Evolutionary conservation across 1,284 basidiomycete genomes (phyloP), one percentile per base, ranked within the genome.

Genomic region (Bjerkandera adusta): DNA sequence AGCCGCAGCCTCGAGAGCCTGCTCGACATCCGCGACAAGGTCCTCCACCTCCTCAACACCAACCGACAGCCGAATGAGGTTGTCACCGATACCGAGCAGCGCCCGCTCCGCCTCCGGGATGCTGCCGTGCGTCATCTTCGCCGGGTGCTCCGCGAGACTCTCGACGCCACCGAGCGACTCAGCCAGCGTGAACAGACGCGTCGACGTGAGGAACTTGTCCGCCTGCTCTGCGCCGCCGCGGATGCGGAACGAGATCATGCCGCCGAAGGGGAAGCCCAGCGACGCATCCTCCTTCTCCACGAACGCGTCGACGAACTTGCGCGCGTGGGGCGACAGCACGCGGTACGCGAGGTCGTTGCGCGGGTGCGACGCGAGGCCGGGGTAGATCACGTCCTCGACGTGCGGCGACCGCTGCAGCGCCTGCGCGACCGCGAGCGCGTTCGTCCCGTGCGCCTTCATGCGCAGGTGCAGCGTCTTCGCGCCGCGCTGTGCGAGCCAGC

Each of bases 141-240:
- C 82, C 0, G 91, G 91, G 33, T 88, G 77, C 67, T 96, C 92
- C 5, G 89, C 89, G 42, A 97, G 69, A 63, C 83, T 87, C 76
- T 98, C 95, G 12, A 97, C 91, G 0, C 94, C 95, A 2, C 95
- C 95, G 4, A 97, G 69, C 38, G 81, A 86, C 73, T 97, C 94
- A 2, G 95, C 95, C 13, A 98, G 76, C 11, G 85, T 81, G 62
- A 97, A 95, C 36, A 96, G 63, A 34, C 79, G 67, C 26, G 85
- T 74, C 2, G 77, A 66, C 0, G 78, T 79, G 45, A 97, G 69
- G 72, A 97, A 93, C 54, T 64, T 71, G 49, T 85, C 77, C 7
- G 89, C 84, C 50, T 77, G 75, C 44, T 56, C 61, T 4, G 67
- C 66, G 0, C 78, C 79, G 0, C 77, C 79, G 5, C 72, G 71